Evolutionary conservation across 2,329 filamentous ascomycete genomes (phyloP), one percentile per base, ranked within the genome.

Genomic region (Simplicillium aogashimaense): DNA sequence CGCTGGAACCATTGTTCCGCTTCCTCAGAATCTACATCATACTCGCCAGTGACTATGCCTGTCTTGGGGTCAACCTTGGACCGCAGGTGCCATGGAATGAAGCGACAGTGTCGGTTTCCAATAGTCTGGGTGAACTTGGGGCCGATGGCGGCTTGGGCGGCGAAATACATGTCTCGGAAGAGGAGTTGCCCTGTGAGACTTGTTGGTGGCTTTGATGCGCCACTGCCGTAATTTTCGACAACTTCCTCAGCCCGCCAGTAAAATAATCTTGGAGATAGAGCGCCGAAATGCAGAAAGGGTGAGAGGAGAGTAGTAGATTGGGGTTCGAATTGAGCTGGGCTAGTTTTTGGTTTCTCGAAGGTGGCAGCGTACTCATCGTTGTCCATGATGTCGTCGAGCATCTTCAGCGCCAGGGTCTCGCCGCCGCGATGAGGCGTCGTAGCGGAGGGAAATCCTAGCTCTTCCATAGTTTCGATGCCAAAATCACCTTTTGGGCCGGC

Each of bases 131-230:
- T 67, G 49, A 86, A 88, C 1, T 64, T 51, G 28, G 72, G 66
- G 0, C 83, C 83, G 2, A 87, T 62, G 0, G 74, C 70, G 1
- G 83, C 81, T 54, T 89, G 83, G 0, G 83, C 83, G 12, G 74
- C 83, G 50, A 89, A 88, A 58, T 88, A 89, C 84, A 89, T 89
- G 54, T 89, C 84, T 13, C 84, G 71, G 56, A 89, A 89, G 10
- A 87, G 65, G 1, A 89, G 60, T 50, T 89, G 84, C 3, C 84
- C 84, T 0, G 72, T 78, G 13, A 89, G 58, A 45, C 76, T 83
- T n/a, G 76, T 76, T 0, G 84, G 84, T 1, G 81, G 77, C 18
- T 66, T 63, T 7, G 76, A 81, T 3, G 73, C 74, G 3, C 67
- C 67, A 29, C 68, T 67, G 29, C 72, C 71, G 50, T 76, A 77